Evolutionary conservation across 257 asterid genomes (phyloP), one percentile per base, ranked within the genome.

Genomic region (Salvia rosmarinus): DNA sequence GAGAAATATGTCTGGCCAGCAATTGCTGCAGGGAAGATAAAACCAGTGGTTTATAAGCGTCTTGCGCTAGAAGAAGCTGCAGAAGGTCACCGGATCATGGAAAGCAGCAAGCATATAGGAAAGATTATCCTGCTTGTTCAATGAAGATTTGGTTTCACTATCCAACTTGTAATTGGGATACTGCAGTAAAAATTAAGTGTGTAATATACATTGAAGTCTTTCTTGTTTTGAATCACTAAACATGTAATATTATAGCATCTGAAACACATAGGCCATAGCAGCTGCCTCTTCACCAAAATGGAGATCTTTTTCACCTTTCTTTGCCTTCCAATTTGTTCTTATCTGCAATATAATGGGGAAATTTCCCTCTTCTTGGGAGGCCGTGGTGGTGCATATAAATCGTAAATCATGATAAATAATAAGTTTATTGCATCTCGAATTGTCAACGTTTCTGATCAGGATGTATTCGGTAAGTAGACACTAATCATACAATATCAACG

Each of bases 1-100:
- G 98, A 91, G 87, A 91, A 85, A 82, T 82, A 83, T 58, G 96
- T 95, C 23, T 91, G 98, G 98, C 97, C 99, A 0, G 96, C 90
- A 59, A 86, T 95, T 10, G 89, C 84, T 9, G 82, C 86, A 3
- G 99, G 98, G 9, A 83, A 89, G 81, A 76, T 91, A 54, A 95
- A 87, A 78, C 94, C 98, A 7, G 73, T 95, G 20, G 88, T 95
- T 72, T 87, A 86, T 80, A 81, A 87, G 82, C 52, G 62, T 47
- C 75, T 91, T 63, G 90, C 92, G 0, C 67, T 91, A 28, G 88
- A 68, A 59, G 90, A 89, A 70, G 96, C 88, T 68, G 90, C 82
- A 1, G 99, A 86, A 71, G 98, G 85, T 73, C 99, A 91, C 80
- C 79, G 56, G 62, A 75, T 95, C 60, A 85, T 95, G 87, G 96